Conservation (phyloP, 2,329 filamentous ascomycete species). For the Colletotrichum kahawae region DNA sequence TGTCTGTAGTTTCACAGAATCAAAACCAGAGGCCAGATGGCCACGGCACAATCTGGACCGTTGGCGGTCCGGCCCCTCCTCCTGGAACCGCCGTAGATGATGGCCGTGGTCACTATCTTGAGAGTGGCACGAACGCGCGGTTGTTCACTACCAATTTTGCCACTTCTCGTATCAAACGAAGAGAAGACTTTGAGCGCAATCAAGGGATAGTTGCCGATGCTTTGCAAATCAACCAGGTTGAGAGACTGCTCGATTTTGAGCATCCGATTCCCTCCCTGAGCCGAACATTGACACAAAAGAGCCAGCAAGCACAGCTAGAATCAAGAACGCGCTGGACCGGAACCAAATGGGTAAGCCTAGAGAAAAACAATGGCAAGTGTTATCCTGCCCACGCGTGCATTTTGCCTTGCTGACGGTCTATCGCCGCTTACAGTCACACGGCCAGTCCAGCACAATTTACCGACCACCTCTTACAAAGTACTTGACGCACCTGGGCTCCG, state of each 20-base stretch:
- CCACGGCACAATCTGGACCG: slow-evolving; percentile 75
- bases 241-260: slow-evolving; percentile 67
- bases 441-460: slow-evolving; percentile 46
- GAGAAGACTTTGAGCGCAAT: slow-evolving; percentile 72
- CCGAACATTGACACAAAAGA: neutral
- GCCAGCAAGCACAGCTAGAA: slow-evolving; percentile 3
- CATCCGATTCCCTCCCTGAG: slow-evolving; percentile 28
- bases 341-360: slow-evolving; percentile 39
- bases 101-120: slow-evolving; percentile 68
- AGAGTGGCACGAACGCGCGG: slow-evolving; percentile 75
- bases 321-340: slow-evolving; percentile 48
- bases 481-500: slow-evolving; percentile 88
- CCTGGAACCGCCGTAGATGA: slow-evolving; percentile 58
- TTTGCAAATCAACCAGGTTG: slow-evolving; percentile 75
- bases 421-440: neutral
- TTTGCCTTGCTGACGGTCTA: neutral
- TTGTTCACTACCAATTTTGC: slow-evolving; percentile 61
- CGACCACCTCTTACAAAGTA: slow-evolving; percentile 79
- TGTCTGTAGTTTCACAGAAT: slow-evolving; percentile 29
- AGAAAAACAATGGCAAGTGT: neutral
- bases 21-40: slow-evolving; percentile 57
- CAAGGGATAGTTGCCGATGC: slow-evolving; percentile 79
- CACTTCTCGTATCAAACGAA: slow-evolving; percentile 41
- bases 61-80: slow-evolving; percentile 71
- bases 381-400: neutral